Percentiles rank a stretch among this genome's conserved stretches.
These are phyloP conservation scores for Heterobasidion parviporum DNA, from an alignment of 1,284 basidiomycete genomes.

Conservation along the genomic window DNA sequence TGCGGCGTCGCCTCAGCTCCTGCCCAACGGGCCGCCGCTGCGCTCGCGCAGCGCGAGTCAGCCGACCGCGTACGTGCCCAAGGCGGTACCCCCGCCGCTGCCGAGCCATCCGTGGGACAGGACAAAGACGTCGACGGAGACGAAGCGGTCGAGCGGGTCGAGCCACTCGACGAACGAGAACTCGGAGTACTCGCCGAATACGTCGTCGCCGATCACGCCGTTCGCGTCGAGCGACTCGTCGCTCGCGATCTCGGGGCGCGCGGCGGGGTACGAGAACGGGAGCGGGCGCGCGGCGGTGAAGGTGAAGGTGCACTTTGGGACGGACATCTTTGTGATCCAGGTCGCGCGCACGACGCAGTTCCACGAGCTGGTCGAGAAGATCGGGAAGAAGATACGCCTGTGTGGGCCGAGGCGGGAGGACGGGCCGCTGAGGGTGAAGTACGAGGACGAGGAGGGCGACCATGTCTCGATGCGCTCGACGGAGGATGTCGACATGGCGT, in stretches of 20 bases:
- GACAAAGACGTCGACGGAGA: slow-evolving; percentile 40
- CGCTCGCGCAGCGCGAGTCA: slow-evolving; percentile 72
- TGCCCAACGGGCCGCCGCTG: slow-evolving; percentile 21
- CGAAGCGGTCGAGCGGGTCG: slow-evolving; percentile 70
- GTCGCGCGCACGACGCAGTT: slow-evolving; percentile 75
- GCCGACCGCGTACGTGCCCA: slow-evolving; percentile 55
- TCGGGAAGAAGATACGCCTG: slow-evolving; percentile 86
- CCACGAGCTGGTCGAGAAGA: slow-evolving; percentile 78
- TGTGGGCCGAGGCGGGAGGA: slow-evolving; percentile 74
- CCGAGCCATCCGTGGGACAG: slow-evolving; percentile 43
- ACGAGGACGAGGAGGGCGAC: slow-evolving; percentile 89
- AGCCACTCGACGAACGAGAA: slow-evolving; percentile 72
- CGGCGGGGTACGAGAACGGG: slow-evolving; percentile 16
- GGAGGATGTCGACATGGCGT: slow-evolving; percentile 87
- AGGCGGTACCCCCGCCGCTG: slow-evolving; percentile 46
- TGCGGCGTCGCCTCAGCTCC: slow-evolving; percentile 11
- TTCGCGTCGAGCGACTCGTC: slow-evolving; percentile 79
- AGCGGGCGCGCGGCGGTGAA: slow-evolving; percentile 47
- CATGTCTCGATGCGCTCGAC: slow-evolving; percentile 79
- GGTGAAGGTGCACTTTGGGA: slow-evolving; percentile 83
- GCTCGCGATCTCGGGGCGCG: slow-evolving; percentile 43
- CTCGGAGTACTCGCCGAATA: slow-evolving; percentile 75
- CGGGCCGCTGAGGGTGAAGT: slow-evolving; percentile 76
- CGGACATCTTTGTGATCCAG: slow-evolving; percentile 90
- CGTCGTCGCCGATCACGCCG: slow-evolving; percentile 74